These are phyloP conservation scores for Forsythia viridissima DNA, from an alignment of 257 asterid genomes.

Conservation along the genomic window DNA sequence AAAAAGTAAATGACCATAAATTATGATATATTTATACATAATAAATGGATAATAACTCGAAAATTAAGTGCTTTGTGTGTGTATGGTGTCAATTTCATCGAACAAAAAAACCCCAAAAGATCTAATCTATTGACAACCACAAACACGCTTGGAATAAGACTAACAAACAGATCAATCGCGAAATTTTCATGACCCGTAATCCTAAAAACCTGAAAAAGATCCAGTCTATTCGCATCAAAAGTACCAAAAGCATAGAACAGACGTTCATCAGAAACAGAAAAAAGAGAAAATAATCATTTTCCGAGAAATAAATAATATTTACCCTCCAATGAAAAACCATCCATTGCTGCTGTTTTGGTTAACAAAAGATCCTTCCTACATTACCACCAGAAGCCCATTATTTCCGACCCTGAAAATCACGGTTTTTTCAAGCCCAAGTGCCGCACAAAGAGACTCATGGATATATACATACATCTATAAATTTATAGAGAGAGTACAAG, in stretches of 20 bases:
- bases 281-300: neutral
- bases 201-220: neutral
- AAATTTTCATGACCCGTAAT: neutral
- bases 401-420: constrained; percentile 26
- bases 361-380: constrained; percentile 27
- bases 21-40: neutral
- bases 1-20: neutral
- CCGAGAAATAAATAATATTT: neutral
- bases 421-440: constrained; percentile 22
- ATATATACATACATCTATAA: neutral
- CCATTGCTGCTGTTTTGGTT: constrained; percentile 26
- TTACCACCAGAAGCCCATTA: constrained; percentile 36
- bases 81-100: neutral
- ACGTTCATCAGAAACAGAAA: constrained; percentile 13
- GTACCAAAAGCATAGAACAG: neutral
- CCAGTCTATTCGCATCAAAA: neutral
- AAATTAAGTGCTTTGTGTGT: neutral
- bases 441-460: constrained; percentile 20
- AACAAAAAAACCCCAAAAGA: neutral
- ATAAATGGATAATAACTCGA: neutral
- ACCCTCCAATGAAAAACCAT: constrained; percentile 39
- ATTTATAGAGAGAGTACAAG: constrained; percentile 24
- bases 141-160: neutral
- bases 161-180: neutral
- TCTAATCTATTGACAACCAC: neutral